These are phyloP conservation scores for Fusarium robinianum DNA, from an alignment of 2,329 filamentous ascomycete genomes.

Conservation along the genomic window DNA sequence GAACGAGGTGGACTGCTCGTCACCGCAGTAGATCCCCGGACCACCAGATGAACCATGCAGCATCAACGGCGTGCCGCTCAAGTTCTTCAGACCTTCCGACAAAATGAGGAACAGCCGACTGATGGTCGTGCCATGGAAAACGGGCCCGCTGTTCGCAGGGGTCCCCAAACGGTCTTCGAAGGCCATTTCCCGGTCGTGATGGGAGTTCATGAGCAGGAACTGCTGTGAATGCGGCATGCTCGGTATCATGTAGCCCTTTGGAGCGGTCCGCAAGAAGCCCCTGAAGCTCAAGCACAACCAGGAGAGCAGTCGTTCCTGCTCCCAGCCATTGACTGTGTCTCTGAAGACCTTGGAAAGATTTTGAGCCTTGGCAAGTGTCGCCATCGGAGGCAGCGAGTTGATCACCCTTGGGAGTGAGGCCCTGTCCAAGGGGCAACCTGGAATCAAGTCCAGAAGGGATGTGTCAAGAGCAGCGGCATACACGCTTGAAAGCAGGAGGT, in stretches of 20 bases:
- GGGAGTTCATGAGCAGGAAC: constrained; percentile 2
- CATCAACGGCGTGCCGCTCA: constrained; percentile 2
- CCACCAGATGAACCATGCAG: background rate
- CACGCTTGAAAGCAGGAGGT: constrained; percentile 1
- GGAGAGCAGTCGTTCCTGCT: background rate
- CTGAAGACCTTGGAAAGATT: background rate
- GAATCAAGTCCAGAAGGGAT: background rate
- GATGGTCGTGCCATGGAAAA: constrained; percentile 1
- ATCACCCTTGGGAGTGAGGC: background rate
- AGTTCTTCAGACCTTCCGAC: background rate
- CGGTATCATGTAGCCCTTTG: background rate
- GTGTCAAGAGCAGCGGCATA: background rate
- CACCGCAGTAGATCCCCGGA: background rate
- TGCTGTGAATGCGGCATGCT: constrained; percentile 2
- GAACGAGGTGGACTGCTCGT: background rate
- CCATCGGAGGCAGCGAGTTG: background rate
- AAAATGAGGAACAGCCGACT: constrained; percentile 1
- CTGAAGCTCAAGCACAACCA: constrained; percentile 1
- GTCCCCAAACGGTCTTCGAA: background rate
- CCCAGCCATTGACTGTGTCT: background rate
- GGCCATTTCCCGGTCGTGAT: background rate
- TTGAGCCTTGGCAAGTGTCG: background rate
- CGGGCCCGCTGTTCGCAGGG: background rate
- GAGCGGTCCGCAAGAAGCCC: background rate
- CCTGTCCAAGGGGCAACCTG: background rate